phyloP scores from a whole-genome alignment of 176 grass and related monocot species.

The Avena sativa region DNA sequence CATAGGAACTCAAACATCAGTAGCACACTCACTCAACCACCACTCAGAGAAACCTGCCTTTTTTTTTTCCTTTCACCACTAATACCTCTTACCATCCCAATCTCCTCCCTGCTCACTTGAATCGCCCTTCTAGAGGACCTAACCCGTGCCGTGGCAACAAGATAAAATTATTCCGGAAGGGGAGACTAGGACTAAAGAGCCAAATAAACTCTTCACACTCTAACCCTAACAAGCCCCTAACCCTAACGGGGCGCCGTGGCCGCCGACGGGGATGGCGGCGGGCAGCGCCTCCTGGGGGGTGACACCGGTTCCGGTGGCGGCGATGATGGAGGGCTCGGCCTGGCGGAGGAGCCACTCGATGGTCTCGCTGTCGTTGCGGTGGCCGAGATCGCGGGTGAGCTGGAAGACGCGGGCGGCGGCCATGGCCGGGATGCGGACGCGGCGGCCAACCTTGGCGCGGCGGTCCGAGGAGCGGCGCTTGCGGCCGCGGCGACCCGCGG shows the following conservation, averaged over 20 bases:
- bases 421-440: constrained; percentile 75
- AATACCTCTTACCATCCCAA: not conserved
- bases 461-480: constrained; percentile 46
- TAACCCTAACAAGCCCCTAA: constrained; percentile 44
- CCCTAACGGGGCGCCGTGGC: not conserved
- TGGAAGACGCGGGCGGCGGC: constrained; percentile 86
- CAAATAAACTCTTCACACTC: constrained; percentile 27
- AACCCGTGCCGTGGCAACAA: not conserved
- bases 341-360: constrained; percentile 95
- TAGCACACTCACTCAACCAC: not conserved
- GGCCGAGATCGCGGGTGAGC: constrained; percentile 83
- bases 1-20: not conserved
- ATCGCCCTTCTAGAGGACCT: constrained; percentile 11
- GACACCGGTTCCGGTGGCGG: constrained; percentile 76
- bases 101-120: constrained; percentile 26
- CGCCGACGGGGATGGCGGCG: constrained; percentile 32
- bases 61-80: not conserved
- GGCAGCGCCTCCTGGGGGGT: constrained; percentile 60
- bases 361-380: constrained; percentile 81
- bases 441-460: constrained; percentile 79
- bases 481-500: not conserved
- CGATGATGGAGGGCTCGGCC: constrained; percentile 86
- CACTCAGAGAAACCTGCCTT: not conserved
- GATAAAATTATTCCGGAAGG: constrained; percentile 25
- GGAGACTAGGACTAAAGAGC: not conserved